Evolutionary conservation across 495 filamentous ascomycete genomes (phyloP).

Genomic region (Chaetomium tenue): DNA sequence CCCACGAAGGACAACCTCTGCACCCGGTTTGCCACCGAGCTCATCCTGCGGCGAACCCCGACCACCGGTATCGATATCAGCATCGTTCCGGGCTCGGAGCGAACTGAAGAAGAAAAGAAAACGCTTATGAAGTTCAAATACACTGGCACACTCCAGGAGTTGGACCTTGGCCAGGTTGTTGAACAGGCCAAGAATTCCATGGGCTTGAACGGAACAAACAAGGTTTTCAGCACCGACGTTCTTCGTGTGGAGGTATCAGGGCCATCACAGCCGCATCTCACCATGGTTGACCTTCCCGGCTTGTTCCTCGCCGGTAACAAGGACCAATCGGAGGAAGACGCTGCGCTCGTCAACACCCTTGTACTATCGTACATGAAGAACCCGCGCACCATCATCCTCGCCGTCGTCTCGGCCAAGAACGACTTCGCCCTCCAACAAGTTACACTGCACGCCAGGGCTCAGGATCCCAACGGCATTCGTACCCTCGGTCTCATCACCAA

Average conservation of each 20-base stretch:
- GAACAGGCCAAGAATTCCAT: slow-evolving; percentile 42
- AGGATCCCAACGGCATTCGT: slow-evolving; percentile 48
- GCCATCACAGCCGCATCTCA: slow-evolving; percentile 60
- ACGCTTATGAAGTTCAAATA: slow-evolving; percentile 16
- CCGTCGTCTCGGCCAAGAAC: slow-evolving; percentile 55
- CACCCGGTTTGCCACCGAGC: slow-evolving; percentile 57
- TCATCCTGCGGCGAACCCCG: slow-evolving; percentile 50
- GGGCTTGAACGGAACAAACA: slow-evolving; percentile 32
- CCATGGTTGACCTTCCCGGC: slow-evolving; percentile 65
- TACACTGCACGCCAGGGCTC: slow-evolving; percentile 37
- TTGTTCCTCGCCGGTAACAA: slow-evolving; percentile 52
- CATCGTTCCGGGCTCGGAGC: slow-evolving; percentile 14
- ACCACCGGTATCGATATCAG: slow-evolving; percentile 36
- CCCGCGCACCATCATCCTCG: slow-evolving; percentile 56
- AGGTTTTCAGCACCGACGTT: slow-evolving; percentile 58
- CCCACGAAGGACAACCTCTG: slow-evolving; percentile 52
- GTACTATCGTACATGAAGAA: slow-evolving; percentile 59
- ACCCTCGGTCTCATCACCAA: slow-evolving; percentile 57
- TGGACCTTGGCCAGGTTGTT: slow-evolving; percentile 46
- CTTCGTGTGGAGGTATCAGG: slow-evolving; percentile 63
- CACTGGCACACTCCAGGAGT: slow-evolving; percentile 30
- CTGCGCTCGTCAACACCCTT: slow-evolving; percentile 51
- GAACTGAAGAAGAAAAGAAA: slow-evolving; percentile 14
- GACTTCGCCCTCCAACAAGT: slow-evolving; percentile 53
- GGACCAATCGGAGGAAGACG: slow-evolving; percentile 45